Evolutionary conservation across 1,139 yeast genomes (phyloP).

Genomic region (Waltiozyma solani): DNA sequence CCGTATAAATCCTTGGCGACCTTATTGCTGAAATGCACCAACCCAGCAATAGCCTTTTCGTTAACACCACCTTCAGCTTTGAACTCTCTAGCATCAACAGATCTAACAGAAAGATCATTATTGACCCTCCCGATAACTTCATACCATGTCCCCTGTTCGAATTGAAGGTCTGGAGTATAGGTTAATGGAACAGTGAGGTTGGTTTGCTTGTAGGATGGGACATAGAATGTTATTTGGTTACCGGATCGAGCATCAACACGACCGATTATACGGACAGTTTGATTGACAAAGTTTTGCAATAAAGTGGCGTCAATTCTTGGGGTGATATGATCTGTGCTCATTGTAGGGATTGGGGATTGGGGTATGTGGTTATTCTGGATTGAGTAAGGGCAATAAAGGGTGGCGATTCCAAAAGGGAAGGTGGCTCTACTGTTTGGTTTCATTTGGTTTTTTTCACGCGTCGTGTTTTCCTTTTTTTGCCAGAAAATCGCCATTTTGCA

Average conservation of each 20-base stretch:
- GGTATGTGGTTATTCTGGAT: too few species aligned
- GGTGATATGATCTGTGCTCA: constrained; percentile 4
- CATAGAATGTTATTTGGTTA: constrained; percentile 4
- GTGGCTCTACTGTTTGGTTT: too few species aligned
- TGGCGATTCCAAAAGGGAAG: too few species aligned
- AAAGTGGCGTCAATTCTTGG: constrained; percentile 28
- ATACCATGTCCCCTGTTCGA: constrained; percentile 21
- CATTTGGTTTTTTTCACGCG: too few species aligned
- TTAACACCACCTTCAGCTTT: constrained; percentile 19
- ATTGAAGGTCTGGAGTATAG: constrained; percentile 9
- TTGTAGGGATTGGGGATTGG: too few species aligned
- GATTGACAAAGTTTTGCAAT: constrained; percentile 19
- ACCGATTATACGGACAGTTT: constrained; percentile 28
- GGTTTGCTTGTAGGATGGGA: constrained; percentile 4
- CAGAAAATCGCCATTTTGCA: too few species aligned
- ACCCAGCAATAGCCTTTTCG: constrained; percentile 23
- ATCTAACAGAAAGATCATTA: constrained; percentile 21
- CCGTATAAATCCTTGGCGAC: constrained; percentile 18
- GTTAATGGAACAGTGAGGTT: constrained; percentile 3
- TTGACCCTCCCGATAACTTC: constrained; percentile 27
- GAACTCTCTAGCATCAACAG: constrained; percentile 23
- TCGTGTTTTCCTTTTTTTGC: too few species aligned
- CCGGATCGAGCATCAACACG: constrained; percentile 18
- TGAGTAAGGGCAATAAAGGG: too few species aligned
- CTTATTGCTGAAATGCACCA: constrained; percentile 23